phyloP scores from a whole-genome alignment of 257 asterid species.

The Rubia yunnanensis region DNA sequence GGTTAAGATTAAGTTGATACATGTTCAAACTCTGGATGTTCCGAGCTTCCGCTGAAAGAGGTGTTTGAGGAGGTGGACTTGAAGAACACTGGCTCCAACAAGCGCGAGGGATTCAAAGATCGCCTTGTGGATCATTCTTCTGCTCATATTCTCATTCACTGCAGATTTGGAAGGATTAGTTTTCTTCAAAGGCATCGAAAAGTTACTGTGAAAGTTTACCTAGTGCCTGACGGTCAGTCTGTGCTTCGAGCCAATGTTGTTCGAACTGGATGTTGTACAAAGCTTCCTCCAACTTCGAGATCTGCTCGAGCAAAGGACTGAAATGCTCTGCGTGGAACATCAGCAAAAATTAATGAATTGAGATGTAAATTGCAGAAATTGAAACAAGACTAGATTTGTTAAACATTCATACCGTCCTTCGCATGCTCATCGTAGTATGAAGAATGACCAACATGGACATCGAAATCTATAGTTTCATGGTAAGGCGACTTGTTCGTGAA shows the following conservation, averaged over 20 bases:
- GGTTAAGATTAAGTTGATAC: background rate
- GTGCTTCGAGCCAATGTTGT: slow-evolving; percentile 39
- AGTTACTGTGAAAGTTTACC: slow-evolving; percentile 27
- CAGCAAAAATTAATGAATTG: too few species aligned
- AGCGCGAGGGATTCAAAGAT: slow-evolving; percentile 58
- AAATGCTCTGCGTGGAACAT: slow-evolving; percentile 60
- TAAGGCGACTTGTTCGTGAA: slow-evolving; percentile 87
- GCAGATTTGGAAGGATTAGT: slow-evolving; percentile 8
- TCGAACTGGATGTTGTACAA: slow-evolving; percentile 57
- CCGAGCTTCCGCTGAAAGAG: slow-evolving; percentile 74
- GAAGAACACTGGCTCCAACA: slow-evolving; percentile 52
- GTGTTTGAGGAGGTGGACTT: slow-evolving; percentile 60
- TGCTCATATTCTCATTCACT: slow-evolving; percentile 79
- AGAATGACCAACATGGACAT: slow-evolving; percentile 75
- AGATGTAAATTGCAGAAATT: background rate
- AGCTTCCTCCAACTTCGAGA: slow-evolving; percentile 81
- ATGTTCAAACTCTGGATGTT: slow-evolving; percentile 53
- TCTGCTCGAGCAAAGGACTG: slow-evolving; percentile 79
- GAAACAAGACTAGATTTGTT: too few species aligned
- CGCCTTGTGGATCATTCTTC: slow-evolving; percentile 58
- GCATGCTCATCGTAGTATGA: slow-evolving; percentile 76
- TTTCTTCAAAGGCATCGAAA: background rate
- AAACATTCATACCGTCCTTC: slow-evolving; percentile 53
- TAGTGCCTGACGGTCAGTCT: slow-evolving; percentile 48
- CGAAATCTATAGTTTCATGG: slow-evolving; percentile 85